Conservation (phyloP, 352 stramenopile genomes). For the Phytopythium vexans region DNA sequence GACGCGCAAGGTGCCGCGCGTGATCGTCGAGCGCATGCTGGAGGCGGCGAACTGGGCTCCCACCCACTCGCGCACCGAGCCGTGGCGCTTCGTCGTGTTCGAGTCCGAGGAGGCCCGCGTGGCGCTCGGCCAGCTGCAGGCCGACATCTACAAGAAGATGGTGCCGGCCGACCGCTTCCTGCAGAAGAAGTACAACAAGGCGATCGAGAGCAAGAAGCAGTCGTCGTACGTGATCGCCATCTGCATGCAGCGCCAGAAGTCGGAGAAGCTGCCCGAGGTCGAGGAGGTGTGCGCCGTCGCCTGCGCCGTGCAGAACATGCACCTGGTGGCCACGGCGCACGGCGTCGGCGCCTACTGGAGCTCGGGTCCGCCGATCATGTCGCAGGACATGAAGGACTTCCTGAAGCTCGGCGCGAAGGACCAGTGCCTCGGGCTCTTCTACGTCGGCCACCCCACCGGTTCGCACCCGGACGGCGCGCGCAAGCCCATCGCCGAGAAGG, state of each 20-base stretch:
- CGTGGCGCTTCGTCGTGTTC: conserved; percentile 84
- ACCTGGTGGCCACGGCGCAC: conserved; percentile 64
- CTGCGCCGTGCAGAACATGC: conserved; percentile 84
- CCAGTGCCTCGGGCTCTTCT: conserved; percentile 83
- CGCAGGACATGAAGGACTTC: conserved; percentile 82
- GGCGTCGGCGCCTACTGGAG: conserved; percentile 84
- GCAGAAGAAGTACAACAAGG: conserved; percentile 81
- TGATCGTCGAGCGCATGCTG: conserved; percentile 74
- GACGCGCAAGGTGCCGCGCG: conserved; percentile 41
- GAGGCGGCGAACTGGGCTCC: conserved; percentile 79
- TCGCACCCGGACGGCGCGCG: conserved; percentile 47
- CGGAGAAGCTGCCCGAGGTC: conserved; percentile 74
- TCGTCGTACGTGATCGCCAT: conserved; percentile 83
- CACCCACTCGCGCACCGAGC: conserved; percentile 77
- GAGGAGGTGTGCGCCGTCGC: conserved; percentile 77
- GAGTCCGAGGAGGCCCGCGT: conserved; percentile 39
- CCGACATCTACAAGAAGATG: conserved; percentile 63
- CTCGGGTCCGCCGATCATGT: conserved; percentile 60
- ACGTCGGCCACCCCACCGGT: conserved; percentile 69
- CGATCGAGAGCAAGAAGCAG: conserved; percentile 59
- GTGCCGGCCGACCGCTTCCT: conserved; percentile 66
- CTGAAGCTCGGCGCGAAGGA: conserved; percentile 62
- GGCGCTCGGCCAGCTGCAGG: conserved; percentile 63
- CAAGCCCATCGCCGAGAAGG: conserved; percentile 76
- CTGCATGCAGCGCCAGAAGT: conserved; percentile 85